Conservation (phyloP, 2,329 filamentous ascomycete genomes). For the Cryphonectria parasitica region DNA sequence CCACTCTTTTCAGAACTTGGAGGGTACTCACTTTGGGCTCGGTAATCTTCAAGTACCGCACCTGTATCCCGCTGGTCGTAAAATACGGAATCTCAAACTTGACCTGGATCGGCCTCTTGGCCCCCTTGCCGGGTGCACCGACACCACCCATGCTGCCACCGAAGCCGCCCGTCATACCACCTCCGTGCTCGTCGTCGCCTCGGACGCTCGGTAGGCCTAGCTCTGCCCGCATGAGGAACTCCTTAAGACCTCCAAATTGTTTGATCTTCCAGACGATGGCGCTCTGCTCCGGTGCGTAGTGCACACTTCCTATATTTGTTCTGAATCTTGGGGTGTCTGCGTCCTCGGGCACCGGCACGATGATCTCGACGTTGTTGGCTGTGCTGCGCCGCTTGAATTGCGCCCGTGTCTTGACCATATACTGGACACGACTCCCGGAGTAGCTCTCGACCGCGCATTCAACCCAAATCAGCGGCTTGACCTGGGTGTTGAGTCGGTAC, state of each 20-base stretch:
- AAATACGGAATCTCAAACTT: slow-evolving; percentile 99
- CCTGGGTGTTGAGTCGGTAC: slow-evolving; percentile 96
- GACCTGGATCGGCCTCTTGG: slow-evolving; percentile 94
- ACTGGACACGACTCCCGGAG: slow-evolving; percentile 93
- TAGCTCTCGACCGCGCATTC: slow-evolving; percentile 97
- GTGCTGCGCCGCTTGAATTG: slow-evolving; percentile 98
- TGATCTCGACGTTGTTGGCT: slow-evolving; percentile 98
- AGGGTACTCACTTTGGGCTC: slow-evolving; percentile 83
- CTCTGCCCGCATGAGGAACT: slow-evolving; percentile 98
- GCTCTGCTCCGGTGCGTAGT: slow-evolving; percentile 96
- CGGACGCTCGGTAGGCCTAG: slow-evolving; percentile 91
- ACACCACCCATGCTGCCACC: slow-evolving; percentile 96
- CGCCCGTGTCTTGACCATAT: slow-evolving; percentile 97
- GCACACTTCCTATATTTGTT: slow-evolving; percentile 95
- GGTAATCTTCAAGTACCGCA: slow-evolving; percentile 98
- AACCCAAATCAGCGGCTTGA: slow-evolving; percentile 98
- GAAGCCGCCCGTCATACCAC: slow-evolving; percentile 97
- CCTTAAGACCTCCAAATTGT: slow-evolving; percentile 97
- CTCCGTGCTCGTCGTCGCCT: slow-evolving; percentile 92
- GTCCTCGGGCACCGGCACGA: slow-evolving; percentile 95
- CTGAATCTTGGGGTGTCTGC: slow-evolving; percentile 95
- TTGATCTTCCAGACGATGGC: slow-evolving; percentile 99
- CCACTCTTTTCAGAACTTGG: background rate
- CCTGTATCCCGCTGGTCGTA: slow-evolving; percentile 98
- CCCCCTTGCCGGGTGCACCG: slow-evolving; percentile 74